These are phyloP conservation scores for Triticum monococcum DNA, from an alignment of 176 grass and related monocot species.

Conservation along the genomic window DNA sequence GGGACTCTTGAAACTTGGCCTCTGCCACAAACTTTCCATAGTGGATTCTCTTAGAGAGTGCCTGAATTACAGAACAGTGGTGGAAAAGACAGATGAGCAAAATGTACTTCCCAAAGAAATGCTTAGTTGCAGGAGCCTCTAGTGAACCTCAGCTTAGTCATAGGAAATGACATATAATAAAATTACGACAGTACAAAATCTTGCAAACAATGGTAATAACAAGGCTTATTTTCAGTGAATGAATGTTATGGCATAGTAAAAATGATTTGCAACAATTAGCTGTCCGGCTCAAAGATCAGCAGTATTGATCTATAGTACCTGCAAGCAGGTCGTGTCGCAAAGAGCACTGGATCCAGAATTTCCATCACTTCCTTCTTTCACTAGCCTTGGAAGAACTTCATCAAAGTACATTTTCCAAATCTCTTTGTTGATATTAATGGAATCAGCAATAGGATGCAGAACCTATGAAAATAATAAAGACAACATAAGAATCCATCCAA, in stretches of 20 bases:
- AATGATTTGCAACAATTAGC: not conserved
- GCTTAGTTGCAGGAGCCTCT: not conserved
- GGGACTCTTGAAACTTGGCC: constrained; percentile 75
- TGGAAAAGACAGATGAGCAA: constrained; percentile 6
- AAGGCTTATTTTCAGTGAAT: constrained; percentile 1
- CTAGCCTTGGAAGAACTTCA: constrained; percentile 79
- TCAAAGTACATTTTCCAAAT: constrained; percentile 96
- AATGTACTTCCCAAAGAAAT: constrained; percentile 1
- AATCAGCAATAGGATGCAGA: constrained; percentile 72
- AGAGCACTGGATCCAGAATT: constrained; percentile 88
- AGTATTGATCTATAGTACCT: constrained; percentile 52
- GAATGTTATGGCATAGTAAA: constrained; percentile 7
- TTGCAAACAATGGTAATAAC: not conserved
- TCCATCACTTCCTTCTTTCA: constrained; percentile 77
- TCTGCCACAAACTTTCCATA: constrained; percentile 97
- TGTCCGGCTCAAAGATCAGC: not conserved
- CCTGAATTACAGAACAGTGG: constrained; percentile 42
- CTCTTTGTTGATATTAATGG: constrained; percentile 88
- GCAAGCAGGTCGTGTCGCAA: constrained; percentile 85
- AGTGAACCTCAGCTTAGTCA: not conserved
- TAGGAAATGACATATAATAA: not conserved
- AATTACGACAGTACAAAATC: not conserved
- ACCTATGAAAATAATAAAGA: constrained; percentile 52
- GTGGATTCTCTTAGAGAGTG: constrained; percentile 97
- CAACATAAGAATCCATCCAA: constrained; percentile 27